phyloP scores from a whole-genome alignment of 257 asterid species.

The Linderniella brevidens region DNA sequence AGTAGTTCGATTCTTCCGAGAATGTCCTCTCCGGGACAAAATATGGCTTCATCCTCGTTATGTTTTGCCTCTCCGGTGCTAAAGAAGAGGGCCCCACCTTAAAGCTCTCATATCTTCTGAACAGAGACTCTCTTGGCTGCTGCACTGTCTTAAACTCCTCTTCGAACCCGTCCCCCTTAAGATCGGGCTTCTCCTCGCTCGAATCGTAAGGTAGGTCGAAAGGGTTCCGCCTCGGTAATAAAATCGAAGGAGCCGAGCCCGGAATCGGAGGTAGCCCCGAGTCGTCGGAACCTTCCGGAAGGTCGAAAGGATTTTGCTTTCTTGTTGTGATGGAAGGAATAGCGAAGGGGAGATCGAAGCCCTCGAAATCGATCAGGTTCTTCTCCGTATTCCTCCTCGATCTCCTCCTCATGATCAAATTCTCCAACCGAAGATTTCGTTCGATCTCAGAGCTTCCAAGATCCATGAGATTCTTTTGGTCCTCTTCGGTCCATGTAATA shows the following conservation, averaged over 20 bases:
- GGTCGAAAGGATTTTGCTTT: conserved; percentile 59
- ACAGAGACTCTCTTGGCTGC: conserved; percentile 38
- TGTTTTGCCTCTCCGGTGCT: conserved; percentile 32
- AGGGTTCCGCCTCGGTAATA: conserved; percentile 59
- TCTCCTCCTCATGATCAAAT: conserved; percentile 67
- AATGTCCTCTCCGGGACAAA: conserved; percentile 38
- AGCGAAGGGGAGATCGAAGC: conserved; percentile 44
- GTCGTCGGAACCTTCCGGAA: conserved; percentile 28
- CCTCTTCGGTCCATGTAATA: conserved; percentile 85
- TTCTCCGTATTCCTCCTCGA: conserved; percentile 44
- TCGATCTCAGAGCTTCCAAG: conserved; percentile 78
- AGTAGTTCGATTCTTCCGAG: conserved; percentile 45
- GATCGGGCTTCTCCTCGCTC: conserved; percentile 74
- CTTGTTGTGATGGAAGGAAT: conserved; percentile 52
- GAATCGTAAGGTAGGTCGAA: conserved; percentile 80
- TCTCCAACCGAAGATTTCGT: conserved; percentile 79
- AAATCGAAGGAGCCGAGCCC: conserved; percentile 86
- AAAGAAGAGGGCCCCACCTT: conserved; percentile 42
- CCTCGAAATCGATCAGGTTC: conserved; percentile 70
- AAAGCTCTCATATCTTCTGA: conserved; percentile 66
- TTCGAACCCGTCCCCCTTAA: conserved; percentile 47
- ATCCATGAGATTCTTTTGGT: conserved; percentile 87
- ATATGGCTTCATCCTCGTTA: conserved; percentile 41
- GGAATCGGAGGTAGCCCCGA: conserved; percentile 66
- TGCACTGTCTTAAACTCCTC: conserved; percentile 32